These are phyloP conservation scores for Cyclotella cryptica DNA, from an alignment of 108 stramenopile genomes.

Conservation along the genomic window DNA sequence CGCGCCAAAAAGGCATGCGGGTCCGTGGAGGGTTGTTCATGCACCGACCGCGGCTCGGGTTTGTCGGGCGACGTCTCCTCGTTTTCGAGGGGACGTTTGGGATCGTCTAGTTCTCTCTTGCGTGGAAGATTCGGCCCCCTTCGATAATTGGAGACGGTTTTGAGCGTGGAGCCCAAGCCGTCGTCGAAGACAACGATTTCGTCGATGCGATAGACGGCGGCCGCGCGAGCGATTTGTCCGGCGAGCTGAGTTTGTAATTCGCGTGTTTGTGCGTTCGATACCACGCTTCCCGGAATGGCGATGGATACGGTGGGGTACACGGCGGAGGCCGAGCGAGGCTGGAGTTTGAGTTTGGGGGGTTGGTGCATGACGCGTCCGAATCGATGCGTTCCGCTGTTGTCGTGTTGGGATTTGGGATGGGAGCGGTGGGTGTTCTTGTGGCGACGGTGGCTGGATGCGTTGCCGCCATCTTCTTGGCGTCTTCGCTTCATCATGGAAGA, in stretches of 20 bases:
- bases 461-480: background rate
- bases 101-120: constrained; percentile 2
- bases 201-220: constrained; percentile 95
- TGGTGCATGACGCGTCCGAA: constrained; percentile 89
- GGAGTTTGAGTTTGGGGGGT: constrained; percentile 74
- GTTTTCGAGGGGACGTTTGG: constrained; percentile 2
- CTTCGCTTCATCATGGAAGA: constrained; percentile 6
- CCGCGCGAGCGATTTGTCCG: constrained; percentile 95
- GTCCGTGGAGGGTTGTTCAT: constrained; percentile 59
- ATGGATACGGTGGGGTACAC: constrained; percentile 91
- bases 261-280: constrained; percentile 93
- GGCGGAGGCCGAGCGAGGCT: background rate
- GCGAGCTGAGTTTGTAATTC: constrained; percentile 93
- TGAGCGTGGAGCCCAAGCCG: constrained; percentile 56
- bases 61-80: constrained; percentile 10
- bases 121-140: constrained; percentile 25
- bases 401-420: background rate
- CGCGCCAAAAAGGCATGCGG: constrained; percentile 95
- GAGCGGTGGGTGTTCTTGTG: background rate
- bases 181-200: constrained; percentile 98
- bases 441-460: background rate
- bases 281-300: constrained; percentile 91
- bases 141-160: constrained; percentile 43
- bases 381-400: constrained; percentile 48
- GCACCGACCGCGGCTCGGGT: background rate